A percentile compares a stretch with the other conserved stretches of the same genome.
Evolutionary conservation across 768 basidiomycete species (phyloP).

Genomic region (Tulasnella sp.): DNA sequence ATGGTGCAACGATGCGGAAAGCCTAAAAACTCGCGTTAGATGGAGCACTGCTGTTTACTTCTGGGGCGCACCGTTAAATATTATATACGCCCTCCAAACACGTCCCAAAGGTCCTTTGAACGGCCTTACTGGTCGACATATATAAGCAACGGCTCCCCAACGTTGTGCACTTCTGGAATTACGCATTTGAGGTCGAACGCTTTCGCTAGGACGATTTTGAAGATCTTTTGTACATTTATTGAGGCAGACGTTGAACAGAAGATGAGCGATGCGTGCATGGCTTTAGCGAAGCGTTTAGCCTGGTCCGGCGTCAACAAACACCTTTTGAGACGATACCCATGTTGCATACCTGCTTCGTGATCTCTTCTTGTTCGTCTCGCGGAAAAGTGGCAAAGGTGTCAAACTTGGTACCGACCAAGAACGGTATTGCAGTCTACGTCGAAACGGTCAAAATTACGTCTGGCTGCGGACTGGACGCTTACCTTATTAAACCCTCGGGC

Average conservation of each 20-base stretch:
- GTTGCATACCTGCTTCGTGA: constrained; percentile 76
- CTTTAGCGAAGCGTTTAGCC: constrained; percentile 96
- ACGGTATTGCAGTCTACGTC: constrained; percentile 87
- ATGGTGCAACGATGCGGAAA: no score
- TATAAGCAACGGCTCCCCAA: constrained; percentile 89
- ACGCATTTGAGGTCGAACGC: constrained; percentile 98
- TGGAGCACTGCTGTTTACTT: no score
- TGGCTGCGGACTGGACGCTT: constrained; percentile 18
- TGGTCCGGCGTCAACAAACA: constrained; percentile 25
- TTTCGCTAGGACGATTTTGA: constrained; percentile 94
- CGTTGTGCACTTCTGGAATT: constrained; percentile 93
- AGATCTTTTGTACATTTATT: constrained; percentile 99
- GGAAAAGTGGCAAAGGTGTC: constrained; percentile 94
- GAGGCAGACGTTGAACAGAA: constrained; percentile 98
- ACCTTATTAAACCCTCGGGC: constrained; percentile 99
- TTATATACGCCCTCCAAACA: no score
- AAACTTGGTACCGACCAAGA: constrained; percentile 96
- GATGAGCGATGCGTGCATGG: constrained; percentile 99
- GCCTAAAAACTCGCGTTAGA: no score
- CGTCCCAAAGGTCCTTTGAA: no score
- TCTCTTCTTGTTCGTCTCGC: constrained; percentile 97
- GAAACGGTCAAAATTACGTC: neutral
- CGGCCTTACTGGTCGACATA: constrained; percentile 48
- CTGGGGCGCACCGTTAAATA: no score
- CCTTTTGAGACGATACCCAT: neutral